phyloP scores from a whole-genome alignment of 2,329 filamentous ascomycete genomes.

The Trichocomaceae sp. region DNA sequence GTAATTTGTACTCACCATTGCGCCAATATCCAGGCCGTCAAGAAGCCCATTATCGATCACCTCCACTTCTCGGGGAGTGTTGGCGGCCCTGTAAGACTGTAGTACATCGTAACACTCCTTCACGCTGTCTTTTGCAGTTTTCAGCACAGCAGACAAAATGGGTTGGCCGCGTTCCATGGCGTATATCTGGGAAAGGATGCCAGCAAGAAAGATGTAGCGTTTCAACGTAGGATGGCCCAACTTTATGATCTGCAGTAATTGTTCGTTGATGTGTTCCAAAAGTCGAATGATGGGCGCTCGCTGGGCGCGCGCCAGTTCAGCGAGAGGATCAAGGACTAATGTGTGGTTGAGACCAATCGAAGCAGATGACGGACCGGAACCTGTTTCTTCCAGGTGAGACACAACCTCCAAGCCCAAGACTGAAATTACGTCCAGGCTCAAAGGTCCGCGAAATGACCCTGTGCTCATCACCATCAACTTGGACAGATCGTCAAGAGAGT shows the following conservation, averaged over 20 bases:
- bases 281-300: conserved; percentile 16
- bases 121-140: no score
- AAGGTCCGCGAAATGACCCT: conserved; percentile 18
- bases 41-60: no score
- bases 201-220: conserved; percentile 13
- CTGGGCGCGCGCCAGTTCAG: conserved; percentile 12
- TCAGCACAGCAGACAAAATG: no score
- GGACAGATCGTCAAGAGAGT: conserved; percentile 14
- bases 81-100: no score
- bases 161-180: conserved; percentile 14
- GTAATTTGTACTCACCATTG: no score
- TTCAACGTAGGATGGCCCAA: conserved; percentile 14
- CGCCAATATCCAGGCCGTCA: no score
- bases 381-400: conserved; percentile 21
- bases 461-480: conserved; percentile 14
- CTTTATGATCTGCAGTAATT: conserved; percentile 18
- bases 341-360: background rate
- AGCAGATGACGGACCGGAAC: background rate
- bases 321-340: conserved; percentile 11
- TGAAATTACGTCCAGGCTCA: conserved; percentile 20
- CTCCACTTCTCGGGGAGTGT: no score
- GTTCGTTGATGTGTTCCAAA: conserved; percentile 17
- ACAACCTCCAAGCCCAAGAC: conserved; percentile 19
- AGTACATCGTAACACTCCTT: no score
- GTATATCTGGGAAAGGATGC: conserved; percentile 10